Conservation (phyloP, 2,329 filamentous ascomycete species). For the Epichloe baconii region DNA sequence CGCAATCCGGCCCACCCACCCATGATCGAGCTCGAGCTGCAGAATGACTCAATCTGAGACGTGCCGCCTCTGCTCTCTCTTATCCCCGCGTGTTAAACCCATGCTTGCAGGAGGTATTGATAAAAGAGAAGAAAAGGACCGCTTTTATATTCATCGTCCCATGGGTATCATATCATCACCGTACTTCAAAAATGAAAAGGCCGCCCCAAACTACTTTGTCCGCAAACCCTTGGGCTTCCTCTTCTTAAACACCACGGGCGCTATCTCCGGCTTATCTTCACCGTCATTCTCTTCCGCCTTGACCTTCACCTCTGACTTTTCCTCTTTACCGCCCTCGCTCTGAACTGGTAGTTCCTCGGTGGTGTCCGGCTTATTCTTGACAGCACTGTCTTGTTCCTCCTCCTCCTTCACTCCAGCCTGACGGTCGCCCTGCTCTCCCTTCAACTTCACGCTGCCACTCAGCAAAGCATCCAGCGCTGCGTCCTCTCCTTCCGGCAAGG, state of each 20-base stretch:
- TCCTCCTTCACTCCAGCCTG: conserved; percentile 26
- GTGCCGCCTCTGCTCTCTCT: no score
- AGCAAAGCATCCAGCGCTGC: conserved; percentile 51
- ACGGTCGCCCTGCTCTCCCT: conserved; percentile 11
- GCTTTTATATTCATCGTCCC: neutral
- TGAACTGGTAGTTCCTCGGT: neutral
- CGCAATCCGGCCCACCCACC: neutral
- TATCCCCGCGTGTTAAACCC: no score
- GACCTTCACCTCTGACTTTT: conserved; percentile 5
- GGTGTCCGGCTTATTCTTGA: neutral
- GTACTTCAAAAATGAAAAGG: neutral
- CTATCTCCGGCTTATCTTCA: conserved; percentile 10
- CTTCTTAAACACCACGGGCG: conserved; percentile 64
- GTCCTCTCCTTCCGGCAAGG: conserved; percentile 31
- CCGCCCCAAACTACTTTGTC: conserved; percentile 32
- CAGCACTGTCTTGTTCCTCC: conserved; percentile 8
- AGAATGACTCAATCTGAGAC: no score
- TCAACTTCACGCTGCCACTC: conserved; percentile 19
- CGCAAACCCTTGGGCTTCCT: conserved; percentile 55
- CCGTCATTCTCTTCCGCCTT: conserved; percentile 29
- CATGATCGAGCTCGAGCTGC: neutral
- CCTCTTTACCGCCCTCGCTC: neutral
- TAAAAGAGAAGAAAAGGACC: neutral
- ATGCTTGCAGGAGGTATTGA: no score
- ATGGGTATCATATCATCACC: conserved; percentile 4